Conservation (phyloP, 352 stramenopile genomes). For the Phytophthora pini region DNA sequence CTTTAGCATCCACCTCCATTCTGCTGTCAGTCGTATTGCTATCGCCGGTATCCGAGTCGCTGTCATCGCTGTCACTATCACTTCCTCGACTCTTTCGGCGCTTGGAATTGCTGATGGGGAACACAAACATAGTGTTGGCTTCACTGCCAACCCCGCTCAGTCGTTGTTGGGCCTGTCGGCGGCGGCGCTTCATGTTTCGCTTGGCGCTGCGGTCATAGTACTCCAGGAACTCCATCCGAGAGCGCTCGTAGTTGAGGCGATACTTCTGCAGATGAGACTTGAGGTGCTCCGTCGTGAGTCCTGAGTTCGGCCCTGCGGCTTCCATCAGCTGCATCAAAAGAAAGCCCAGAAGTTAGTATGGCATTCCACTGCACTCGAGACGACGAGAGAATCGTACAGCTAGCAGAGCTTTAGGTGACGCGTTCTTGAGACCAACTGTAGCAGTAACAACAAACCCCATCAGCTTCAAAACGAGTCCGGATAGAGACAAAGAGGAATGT, state of each 20-base stretch:
- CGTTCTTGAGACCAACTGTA: constrained; percentile 89
- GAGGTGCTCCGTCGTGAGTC: constrained; percentile 86
- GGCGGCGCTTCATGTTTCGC: constrained; percentile 61
- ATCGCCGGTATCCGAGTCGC: constrained; percentile 38
- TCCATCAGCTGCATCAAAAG: constrained; percentile 68
- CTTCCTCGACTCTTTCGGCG: constrained; percentile 40
- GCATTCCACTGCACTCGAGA: constrained; percentile 1
- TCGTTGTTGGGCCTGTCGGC: constrained; percentile 46
- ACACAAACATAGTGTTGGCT: constrained; percentile 80
- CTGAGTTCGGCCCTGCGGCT: constrained; percentile 51
- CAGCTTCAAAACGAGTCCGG: constrained; percentile 1
- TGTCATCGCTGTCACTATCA: constrained; percentile 53
- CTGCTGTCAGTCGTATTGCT: constrained; percentile 38
- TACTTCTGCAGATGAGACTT: constrained; percentile 92
- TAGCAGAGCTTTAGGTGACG: constrained; percentile 84
- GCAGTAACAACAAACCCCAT: constrained; percentile 7
- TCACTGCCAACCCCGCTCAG: constrained; percentile 35
- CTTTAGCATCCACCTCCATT: constrained; percentile 30
- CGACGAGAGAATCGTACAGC: constrained; percentile 42
- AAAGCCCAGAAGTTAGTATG: constrained; percentile 18
- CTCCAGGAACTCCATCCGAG: constrained; percentile 84
- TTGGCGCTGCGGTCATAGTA: constrained; percentile 85
- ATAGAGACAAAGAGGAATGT: not conserved
- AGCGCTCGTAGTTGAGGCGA: constrained; percentile 88
- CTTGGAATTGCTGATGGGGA: constrained; percentile 73